Conservation (phyloP, 495 filamentous ascomycete genomes). For the Penicillium bialowiezense region DNA sequence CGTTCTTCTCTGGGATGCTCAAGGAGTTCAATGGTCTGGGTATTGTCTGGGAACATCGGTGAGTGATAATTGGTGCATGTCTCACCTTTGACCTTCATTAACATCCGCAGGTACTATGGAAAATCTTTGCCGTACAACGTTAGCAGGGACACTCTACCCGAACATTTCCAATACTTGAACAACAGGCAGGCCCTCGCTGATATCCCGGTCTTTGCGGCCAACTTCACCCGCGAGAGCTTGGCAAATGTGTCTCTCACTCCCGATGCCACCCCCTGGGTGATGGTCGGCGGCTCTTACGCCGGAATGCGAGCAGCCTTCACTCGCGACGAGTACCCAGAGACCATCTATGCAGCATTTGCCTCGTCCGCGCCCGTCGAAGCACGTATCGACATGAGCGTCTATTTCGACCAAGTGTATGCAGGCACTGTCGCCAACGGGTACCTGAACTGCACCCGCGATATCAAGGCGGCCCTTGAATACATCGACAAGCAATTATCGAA, state of each 20-base stretch:
- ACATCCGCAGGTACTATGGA: constrained; percentile 46
- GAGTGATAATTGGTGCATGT: constrained; percentile 5
- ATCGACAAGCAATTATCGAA: constrained; percentile 46
- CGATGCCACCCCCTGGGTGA: constrained; percentile 52
- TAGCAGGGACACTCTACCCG: constrained; percentile 39
- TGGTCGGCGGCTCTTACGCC: constrained; percentile 58
- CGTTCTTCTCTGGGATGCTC: constrained; percentile 43
- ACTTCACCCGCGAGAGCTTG: constrained; percentile 39
- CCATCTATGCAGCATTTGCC: constrained; percentile 52
- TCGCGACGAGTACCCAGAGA: constrained; percentile 55
- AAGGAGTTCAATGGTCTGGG: constrained; percentile 50
- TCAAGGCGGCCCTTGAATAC: constrained; percentile 49
- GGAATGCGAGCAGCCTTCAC: constrained; percentile 55
- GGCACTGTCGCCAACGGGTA: constrained; percentile 50
- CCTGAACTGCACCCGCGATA: constrained; percentile 52
- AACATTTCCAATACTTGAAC: constrained; percentile 48
- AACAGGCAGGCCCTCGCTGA: constrained; percentile 54
- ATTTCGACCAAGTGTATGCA: constrained; percentile 54
- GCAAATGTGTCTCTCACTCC: constrained; percentile 41
- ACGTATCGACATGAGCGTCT: constrained; percentile 53
- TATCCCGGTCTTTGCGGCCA: constrained; percentile 48
- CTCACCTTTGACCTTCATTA: not conserved
- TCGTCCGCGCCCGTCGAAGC: constrained; percentile 58
- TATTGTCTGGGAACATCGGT: constrained; percentile 60
- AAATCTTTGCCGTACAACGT: constrained; percentile 49